Base-by-base conservation (phyloP, 2,329 filamentous ascomycete genomes). In the Ophidiomyces ophidiicola region DNA sequence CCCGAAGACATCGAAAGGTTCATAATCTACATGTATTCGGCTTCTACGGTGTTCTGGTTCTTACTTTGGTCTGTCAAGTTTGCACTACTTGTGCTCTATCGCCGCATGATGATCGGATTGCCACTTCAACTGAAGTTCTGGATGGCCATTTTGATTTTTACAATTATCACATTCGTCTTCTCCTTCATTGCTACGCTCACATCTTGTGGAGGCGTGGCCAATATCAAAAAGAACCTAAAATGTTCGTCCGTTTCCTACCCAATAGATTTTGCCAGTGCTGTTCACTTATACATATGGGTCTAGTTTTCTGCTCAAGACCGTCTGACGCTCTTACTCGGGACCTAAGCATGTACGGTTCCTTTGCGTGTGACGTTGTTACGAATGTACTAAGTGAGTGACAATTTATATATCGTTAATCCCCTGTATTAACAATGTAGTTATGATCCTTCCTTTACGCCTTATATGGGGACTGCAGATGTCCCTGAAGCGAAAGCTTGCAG, bases 401-500 rank as follows among this genome's bases (percentile, higher is more conserved):
- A 23, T 8, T 8, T 12, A 19, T 17, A 32, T 10, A 8, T 26
- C 15, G 6, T 6, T 24, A 12, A 6, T 17, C 24, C 19, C 14
- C 14, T 18, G 6, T 10, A 6, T 4, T 10, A 3, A n/a, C n/a
- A 14, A 12, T 28, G n/a, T 41, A 61, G 58, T 62, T 39, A 62
- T 62, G 58, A 47, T 54, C 8, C 52, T 62, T 6, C 58, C 59
- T 5, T 46, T 60, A 26, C 54, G 53, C 12, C 52, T 62, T 3
- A 56, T 61, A 24, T 59, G 53, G 54, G 53, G 55, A 10, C 50
- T 62, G 1, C 55, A 55, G 24, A 60, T 62, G 50, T 51, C 56
- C 6, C 41, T 43, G 4, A 38, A 43, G 14, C 53, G 58, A 34
- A 62, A 61, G 33, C 34, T 59, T 17, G 54, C 54, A 17, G 53